phyloP scores from a whole-genome alignment of 2,329 filamentous ascomycete genomes.

The Botrytis squamosa region DNA sequence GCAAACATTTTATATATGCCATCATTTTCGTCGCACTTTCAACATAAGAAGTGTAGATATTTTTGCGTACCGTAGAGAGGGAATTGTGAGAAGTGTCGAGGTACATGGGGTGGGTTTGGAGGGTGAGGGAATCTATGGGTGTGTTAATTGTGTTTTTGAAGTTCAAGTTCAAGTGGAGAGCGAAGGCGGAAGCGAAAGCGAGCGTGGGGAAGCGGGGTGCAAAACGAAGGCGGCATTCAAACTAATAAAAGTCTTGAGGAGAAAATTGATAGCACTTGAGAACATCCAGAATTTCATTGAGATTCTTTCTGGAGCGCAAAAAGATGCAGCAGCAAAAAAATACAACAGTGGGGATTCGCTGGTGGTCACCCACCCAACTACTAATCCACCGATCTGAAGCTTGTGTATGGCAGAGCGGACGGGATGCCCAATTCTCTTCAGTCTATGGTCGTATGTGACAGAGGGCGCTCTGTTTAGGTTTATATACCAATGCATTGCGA shows the following conservation, averaged over 20 bases:
- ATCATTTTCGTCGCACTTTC: slow-evolving; percentile 77
- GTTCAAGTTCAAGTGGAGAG: background rate
- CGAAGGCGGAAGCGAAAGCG: no score
- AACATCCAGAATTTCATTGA: background rate
- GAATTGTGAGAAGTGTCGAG: slow-evolving; percentile 80
- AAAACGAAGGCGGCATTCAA: background rate
- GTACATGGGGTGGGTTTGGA: slow-evolving; percentile 82
- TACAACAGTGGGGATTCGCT: slow-evolving; percentile 20
- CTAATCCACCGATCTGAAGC: slow-evolving; percentile 18
- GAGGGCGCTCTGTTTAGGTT: rapidly evolving
- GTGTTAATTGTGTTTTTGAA: slow-evolving; percentile 2
- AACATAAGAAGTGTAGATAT: slow-evolving; percentile 70
- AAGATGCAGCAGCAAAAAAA: background rate
- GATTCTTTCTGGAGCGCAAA: background rate
- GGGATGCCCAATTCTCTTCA: slow-evolving; percentile 19
- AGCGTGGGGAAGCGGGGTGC: background rate
- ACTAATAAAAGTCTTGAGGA: background rate
- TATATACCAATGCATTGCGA: background rate
- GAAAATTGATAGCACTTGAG: background rate
- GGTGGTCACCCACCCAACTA: slow-evolving; percentile 20
- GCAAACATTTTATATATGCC: slow-evolving; percentile 61
- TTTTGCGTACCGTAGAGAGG: slow-evolving; percentile 64
- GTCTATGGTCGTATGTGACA: slow-evolving; percentile 20
- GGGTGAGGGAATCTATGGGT: slow-evolving; percentile 66
- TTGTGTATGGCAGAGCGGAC: slow-evolving; percentile 11